Evolutionary conservation across 176 grass and related monocot genomes (phyloP).

Genomic region (Hordeum vulgare): DNA sequence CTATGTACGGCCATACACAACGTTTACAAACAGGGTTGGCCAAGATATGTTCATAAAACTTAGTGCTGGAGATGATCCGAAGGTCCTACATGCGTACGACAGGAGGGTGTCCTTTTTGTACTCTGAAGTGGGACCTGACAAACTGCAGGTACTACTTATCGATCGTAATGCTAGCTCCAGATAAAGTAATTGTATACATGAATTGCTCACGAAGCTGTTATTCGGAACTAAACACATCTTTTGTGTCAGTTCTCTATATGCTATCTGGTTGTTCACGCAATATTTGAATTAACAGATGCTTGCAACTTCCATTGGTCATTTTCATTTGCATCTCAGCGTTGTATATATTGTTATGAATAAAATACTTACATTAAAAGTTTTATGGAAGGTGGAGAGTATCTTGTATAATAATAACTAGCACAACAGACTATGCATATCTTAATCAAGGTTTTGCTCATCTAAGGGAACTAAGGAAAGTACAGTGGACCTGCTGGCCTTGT

Average conservation of each 20-base stretch:
- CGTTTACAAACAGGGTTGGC: slow-evolving; percentile 92
- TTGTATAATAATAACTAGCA: not conserved
- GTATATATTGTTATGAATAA: not conserved
- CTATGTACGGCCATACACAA: slow-evolving; percentile 75
- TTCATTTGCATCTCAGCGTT: not conserved
- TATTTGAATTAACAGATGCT: not conserved
- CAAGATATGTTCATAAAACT: slow-evolving; percentile 79
- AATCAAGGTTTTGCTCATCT: not conserved
- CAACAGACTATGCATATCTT: not conserved
- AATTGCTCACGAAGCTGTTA: slow-evolving; percentile 2
- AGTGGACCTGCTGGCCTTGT: not conserved
- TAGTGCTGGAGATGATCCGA: slow-evolving; percentile 56
- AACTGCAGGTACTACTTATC: slow-evolving; percentile 58
- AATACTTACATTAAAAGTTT: not conserved
- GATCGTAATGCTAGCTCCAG: slow-evolving; percentile 14
- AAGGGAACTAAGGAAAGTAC: not conserved
- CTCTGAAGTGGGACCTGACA: slow-evolving; percentile 55
- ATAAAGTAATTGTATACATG: slow-evolving; percentile 11
- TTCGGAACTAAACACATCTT: slow-evolving; percentile 5
- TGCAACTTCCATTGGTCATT: not conserved
- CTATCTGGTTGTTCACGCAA: not conserved
- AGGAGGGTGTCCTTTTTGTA: slow-evolving; percentile 76
- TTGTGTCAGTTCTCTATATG: slow-evolving; percentile 9
- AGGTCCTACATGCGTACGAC: slow-evolving; percentile 62
- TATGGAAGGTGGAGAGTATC: not conserved